A percentile compares a stretch with the other conserved stretches of the same genome.
Evolutionary conservation across 768 basidiomycete species (phyloP).

Genomic region (Candolleomyces eurysporus): DNA sequence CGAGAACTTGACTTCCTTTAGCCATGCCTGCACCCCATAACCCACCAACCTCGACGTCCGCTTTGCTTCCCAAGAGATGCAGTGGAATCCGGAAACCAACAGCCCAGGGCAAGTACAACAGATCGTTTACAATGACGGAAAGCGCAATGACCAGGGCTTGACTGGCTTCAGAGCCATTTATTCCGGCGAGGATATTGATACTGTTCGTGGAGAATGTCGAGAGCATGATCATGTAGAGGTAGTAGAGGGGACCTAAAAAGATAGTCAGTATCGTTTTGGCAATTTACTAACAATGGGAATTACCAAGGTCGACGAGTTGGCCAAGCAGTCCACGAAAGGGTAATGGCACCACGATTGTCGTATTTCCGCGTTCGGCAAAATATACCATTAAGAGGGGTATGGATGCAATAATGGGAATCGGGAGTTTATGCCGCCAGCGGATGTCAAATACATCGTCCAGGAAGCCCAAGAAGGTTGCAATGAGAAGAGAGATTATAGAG

Average conservation of each 20-base stretch:
- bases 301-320: slow-evolving; percentile 85
- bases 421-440: slow-evolving; percentile 96
- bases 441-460: slow-evolving; percentile 98
- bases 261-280: background rate
- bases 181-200: slow-evolving; percentile 97
- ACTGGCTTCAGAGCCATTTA: slow-evolving; percentile 93
- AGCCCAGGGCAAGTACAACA: slow-evolving; percentile 92
- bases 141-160: slow-evolving; percentile 91
- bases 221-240: slow-evolving; percentile 92
- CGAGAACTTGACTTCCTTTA: slow-evolving; percentile 80
- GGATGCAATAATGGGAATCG: slow-evolving; percentile 93
- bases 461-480: slow-evolving; percentile 93
- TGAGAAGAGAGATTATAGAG: slow-evolving; percentile 85
- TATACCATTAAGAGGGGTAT: slow-evolving; percentile 96
- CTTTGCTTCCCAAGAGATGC: slow-evolving; percentile 62
- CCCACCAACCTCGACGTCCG: slow-evolving; percentile 73
- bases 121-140: slow-evolving; percentile 88
- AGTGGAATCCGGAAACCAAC: slow-evolving; percentile 69
- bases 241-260: slow-evolving; percentile 82
- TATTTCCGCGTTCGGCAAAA: slow-evolving; percentile 91
- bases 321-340: slow-evolving; percentile 73
- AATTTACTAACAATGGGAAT: slow-evolving; percentile 17
- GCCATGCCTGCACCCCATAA: slow-evolving; percentile 84
- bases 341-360: slow-evolving; percentile 90
- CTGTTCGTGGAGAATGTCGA: slow-evolving; percentile 97